Conservation (phyloP, 2,329 filamentous ascomycete genomes). For the Alternaria incomplexa region DNA sequence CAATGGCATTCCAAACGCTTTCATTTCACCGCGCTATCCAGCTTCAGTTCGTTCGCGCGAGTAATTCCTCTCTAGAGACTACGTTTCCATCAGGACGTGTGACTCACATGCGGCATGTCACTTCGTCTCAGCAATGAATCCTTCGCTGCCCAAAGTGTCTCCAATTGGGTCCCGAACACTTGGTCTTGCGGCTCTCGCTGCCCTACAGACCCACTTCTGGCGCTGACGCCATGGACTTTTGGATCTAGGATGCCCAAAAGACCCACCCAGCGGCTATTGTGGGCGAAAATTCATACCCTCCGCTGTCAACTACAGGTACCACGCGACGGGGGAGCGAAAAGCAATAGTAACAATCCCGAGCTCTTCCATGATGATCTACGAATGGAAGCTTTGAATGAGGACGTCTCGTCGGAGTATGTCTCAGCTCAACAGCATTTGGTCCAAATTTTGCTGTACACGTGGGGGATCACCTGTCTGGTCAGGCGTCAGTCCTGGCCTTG, state of each 20-base stretch:
- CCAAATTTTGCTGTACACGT: background rate
- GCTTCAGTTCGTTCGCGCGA: constrained; percentile 9
- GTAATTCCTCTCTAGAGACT: constrained; percentile 14
- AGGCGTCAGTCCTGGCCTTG: background rate
- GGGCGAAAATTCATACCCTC: constrained; percentile 10
- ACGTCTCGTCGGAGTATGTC: background rate
- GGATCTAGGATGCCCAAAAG: constrained; percentile 27
- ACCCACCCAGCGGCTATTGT: constrained; percentile 33
- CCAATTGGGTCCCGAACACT: constrained; percentile 32
- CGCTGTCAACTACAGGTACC: constrained; percentile 1
- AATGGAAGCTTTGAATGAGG: background rate
- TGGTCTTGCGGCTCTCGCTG: constrained; percentile 31
- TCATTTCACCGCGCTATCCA: constrained; percentile 10
- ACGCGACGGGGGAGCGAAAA: constrained; percentile 5
- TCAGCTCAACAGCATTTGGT: background rate
- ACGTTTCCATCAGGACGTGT: constrained; percentile 17
- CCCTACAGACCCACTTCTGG: constrained; percentile 35
- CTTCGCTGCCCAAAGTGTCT: constrained; percentile 32
- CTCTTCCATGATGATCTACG: background rate
- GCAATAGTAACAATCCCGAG: background rate
- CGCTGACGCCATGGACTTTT: constrained; percentile 20
- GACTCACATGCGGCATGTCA: constrained; percentile 27
- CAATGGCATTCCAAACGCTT: background rate
- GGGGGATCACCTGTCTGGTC: background rate
- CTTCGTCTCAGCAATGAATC: constrained; percentile 7